Evolutionary conservation across 2,329 filamentous ascomycete species (phyloP), one percentile per base, ranked within the genome.

Genomic region (Botrytis pseudocinerea): DNA sequence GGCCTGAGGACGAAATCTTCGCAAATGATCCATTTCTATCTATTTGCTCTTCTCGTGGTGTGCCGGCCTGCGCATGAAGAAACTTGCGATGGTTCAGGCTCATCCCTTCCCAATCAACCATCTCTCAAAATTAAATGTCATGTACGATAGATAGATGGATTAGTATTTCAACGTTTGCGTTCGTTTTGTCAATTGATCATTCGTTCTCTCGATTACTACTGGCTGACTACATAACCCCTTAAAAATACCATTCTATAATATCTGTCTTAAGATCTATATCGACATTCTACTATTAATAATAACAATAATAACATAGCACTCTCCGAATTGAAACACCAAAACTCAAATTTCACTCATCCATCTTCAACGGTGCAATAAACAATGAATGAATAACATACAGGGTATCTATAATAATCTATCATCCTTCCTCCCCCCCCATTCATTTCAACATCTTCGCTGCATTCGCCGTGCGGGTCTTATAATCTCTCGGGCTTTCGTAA

Each of bases 401-500:
- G 35, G 60, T 32, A 57, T 57, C 51, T 54, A 54, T 54, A 42
- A 57, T 18, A 42, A 57, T 42, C 28, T 57, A 69, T 69, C 65
- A 42, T 69, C 18, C 40, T 40, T 64, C 4, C 44, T 16, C 28
- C 25, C 48, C 25, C 12, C 48, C n/a, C 62, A 63, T 64, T 76
- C 59, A 77, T 59, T 83, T 80, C 71, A 82, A 71, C 28, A 78
- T 75, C 22, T 74, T 76, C 75, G 72, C 73, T 79, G 82, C 72
- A 73, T 80, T 71, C 72, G 80, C 71, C 71, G 84, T 85, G 70
- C 86, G 82, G 12, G 82, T 91, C 85, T 99, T 99, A 83, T 93
- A 99, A 74, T 93, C 91, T 77, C 94, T 89, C 14, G 96, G 96
- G 81, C 91, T 97, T 85, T 98, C 95, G 80, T 91, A 91, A 74